These are phyloP conservation scores for Arachnomyces sp. DNA, from an alignment of 2,329 filamentous ascomycete species.

Conservation along the genomic window DNA sequence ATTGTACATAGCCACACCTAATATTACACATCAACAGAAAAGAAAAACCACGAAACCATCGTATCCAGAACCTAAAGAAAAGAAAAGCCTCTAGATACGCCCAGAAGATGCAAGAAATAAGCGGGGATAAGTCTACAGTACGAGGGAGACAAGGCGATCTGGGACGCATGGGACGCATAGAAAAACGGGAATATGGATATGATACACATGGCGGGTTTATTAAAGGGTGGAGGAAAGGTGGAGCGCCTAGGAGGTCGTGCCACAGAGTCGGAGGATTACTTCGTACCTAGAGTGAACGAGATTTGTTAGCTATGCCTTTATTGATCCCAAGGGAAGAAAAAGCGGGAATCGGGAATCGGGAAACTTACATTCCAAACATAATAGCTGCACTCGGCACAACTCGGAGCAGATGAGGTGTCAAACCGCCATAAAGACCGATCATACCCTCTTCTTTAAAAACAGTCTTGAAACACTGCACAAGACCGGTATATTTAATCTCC, in stretches of 20 bases:
- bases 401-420: constrained; percentile 84
- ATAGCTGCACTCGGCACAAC: constrained; percentile 90
- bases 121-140: no score
- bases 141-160: background rate
- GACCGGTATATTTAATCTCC: constrained; percentile 75
- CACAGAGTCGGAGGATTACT: constrained; percentile 26
- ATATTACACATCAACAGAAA: no score
- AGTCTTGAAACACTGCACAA: constrained; percentile 79
- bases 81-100: no score
- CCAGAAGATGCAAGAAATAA: no score
- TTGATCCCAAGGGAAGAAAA: constrained; percentile 3
- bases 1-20: no score
- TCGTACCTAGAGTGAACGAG: constrained; percentile 27
- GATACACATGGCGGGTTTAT: background rate
- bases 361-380: constrained; percentile 79
- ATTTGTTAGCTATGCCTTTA: constrained; percentile 3
- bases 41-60: no score
- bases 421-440: constrained; percentile 75
- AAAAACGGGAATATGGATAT: background rate
- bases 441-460: constrained; percentile 86
- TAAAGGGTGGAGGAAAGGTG: background rate
- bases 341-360: no score
- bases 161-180: background rate
- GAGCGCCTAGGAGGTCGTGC: constrained; percentile 24
- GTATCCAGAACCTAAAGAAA: no score